Evolutionary conservation across 1,284 basidiomycete genomes (phyloP).

Genomic region (Pseudozyma tsukubaensis): DNA sequence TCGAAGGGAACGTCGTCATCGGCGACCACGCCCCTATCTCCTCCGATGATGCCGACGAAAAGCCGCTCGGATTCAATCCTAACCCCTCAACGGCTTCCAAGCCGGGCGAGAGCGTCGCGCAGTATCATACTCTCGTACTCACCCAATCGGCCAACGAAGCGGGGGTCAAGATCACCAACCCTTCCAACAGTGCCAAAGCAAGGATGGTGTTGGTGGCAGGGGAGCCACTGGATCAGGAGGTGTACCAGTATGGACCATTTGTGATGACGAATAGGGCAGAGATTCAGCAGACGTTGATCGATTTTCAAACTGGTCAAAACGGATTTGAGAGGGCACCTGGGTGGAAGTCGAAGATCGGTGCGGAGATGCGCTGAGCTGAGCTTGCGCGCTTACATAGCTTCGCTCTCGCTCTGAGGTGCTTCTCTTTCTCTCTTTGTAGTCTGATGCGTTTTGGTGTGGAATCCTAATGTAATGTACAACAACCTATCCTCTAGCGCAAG

Average conservation of each 20-base stretch:
- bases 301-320: slow-evolving; percentile 83
- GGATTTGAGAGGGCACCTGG: slow-evolving; percentile 90
- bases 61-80: slow-evolving; percentile 7
- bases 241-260: slow-evolving; percentile 82
- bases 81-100: not conserved
- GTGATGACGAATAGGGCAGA: slow-evolving; percentile 85
- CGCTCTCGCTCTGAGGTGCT: too few relatives aligned
- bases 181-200: slow-evolving; percentile 30
- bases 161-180: slow-evolving; percentile 75
- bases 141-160: slow-evolving; percentile 72
- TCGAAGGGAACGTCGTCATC: slow-evolving; percentile 72
- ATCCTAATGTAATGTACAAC: too few relatives aligned
- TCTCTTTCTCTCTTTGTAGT: too few relatives aligned
- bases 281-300: slow-evolving; percentile 82
- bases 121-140: slow-evolving; percentile 80
- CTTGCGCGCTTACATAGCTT: too few relatives aligned
- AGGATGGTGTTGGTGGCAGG: slow-evolving; percentile 75
- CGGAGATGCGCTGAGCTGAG: too few relatives aligned
- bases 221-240: slow-evolving; percentile 87
- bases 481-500: too few relatives aligned
- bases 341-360: slow-evolving; percentile 83
- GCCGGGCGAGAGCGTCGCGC: slow-evolving; percentile 69
- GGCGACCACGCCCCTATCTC: slow-evolving; percentile 69
- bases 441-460: too few relatives aligned
- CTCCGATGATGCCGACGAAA: not conserved